Evolutionary conservation across 441 rosid genomes (phyloP).

Genomic region (Eutrema salsugineum): DNA sequence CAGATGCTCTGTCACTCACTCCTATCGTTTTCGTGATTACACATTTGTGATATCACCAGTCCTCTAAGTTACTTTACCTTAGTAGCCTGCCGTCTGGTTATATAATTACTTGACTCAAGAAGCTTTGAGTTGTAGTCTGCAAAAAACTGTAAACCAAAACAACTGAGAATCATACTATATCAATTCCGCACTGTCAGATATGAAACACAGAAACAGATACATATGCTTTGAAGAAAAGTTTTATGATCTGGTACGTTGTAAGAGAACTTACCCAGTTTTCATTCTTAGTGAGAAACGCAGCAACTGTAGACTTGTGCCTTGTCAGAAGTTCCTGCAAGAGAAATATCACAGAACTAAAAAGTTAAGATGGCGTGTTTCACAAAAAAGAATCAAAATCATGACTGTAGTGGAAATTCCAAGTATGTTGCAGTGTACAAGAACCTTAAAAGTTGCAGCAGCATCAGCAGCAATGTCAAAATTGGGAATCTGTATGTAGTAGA

Average conservation of each 20-base stretch:
- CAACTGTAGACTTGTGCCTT: constrained; percentile 91
- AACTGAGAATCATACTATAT: not conserved
- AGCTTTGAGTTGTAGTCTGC: constrained; percentile 83
- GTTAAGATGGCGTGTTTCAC: not conserved
- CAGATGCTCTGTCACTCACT: not conserved
- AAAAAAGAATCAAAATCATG: not conserved
- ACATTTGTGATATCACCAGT: not conserved
- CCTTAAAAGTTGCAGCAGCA: constrained; percentile 97
- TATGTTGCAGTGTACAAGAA: constrained; percentile 13
- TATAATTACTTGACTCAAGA: constrained; percentile 83
- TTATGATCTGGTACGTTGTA: not conserved
- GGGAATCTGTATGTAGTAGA: constrained; percentile 79
- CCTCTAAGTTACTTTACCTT: constrained; percentile 43
- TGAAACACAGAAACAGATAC: not conserved
- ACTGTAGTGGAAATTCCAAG: not conserved
- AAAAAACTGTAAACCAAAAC: constrained; percentile 56
- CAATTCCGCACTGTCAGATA: not conserved
- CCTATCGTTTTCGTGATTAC: not conserved
- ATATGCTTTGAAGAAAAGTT: not conserved
- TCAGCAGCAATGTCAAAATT: constrained; percentile 92
- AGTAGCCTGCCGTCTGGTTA: constrained; percentile 84
- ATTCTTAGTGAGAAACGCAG: constrained; percentile 78
- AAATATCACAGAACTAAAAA: not conserved
- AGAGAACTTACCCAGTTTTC: constrained; percentile 72
- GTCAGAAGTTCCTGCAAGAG: constrained; percentile 71